These are phyloP conservation scores for Lasiodiplodia sp. DNA, from an alignment of 2,329 filamentous ascomycete genomes.

Conservation along the genomic window DNA sequence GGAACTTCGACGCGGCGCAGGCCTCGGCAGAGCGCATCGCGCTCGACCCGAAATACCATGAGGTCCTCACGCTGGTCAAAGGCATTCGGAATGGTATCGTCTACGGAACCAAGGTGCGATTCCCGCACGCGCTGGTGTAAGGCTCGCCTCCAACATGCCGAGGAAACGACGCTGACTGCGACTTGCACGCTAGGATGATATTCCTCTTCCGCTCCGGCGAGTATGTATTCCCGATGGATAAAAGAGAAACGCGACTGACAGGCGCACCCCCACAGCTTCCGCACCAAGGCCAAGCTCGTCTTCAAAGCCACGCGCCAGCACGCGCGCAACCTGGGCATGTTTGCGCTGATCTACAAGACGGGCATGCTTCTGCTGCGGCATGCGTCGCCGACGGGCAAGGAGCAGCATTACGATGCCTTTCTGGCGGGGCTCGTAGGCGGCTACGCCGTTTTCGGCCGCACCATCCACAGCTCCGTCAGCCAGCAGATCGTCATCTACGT, in stretches of 20 bases:
- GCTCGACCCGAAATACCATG: slow-evolving; percentile 84
- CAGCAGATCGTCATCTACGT: slow-evolving; percentile 99
- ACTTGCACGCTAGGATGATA: slow-evolving; percentile 74
- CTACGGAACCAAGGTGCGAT: slow-evolving; percentile 96
- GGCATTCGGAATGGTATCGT: slow-evolving; percentile 95
- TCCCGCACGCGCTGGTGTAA: slow-evolving; percentile 93
- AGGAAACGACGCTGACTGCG: not conserved
- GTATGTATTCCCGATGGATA: slow-evolving; percentile 56
- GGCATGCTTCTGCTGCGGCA: slow-evolving; percentile 77
- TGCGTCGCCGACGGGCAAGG: slow-evolving; percentile 57
- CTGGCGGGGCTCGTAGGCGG: slow-evolving; percentile 87
- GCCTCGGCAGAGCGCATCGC: slow-evolving; percentile 68
- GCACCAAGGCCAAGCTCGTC: slow-evolving; percentile 79
- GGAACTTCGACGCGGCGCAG: not conserved
- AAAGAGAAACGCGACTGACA: not conserved
- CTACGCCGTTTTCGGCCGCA: slow-evolving; percentile 90
- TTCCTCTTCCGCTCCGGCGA: slow-evolving; percentile 93
- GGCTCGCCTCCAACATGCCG: slow-evolving; percentile 32
- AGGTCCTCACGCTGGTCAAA: slow-evolving; percentile 85
- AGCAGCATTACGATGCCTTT: slow-evolving; percentile 82
- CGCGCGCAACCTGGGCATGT: slow-evolving; percentile 88
- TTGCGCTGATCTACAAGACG: slow-evolving; percentile 89
- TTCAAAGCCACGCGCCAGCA: slow-evolving; percentile 88
- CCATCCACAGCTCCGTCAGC: slow-evolving; percentile 78
- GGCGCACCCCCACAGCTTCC: slow-evolving; percentile 58